These are phyloP conservation scores for Fusarium agapanthi DNA, from an alignment of 2,329 filamentous ascomycete species.

Conservation along the genomic window DNA sequence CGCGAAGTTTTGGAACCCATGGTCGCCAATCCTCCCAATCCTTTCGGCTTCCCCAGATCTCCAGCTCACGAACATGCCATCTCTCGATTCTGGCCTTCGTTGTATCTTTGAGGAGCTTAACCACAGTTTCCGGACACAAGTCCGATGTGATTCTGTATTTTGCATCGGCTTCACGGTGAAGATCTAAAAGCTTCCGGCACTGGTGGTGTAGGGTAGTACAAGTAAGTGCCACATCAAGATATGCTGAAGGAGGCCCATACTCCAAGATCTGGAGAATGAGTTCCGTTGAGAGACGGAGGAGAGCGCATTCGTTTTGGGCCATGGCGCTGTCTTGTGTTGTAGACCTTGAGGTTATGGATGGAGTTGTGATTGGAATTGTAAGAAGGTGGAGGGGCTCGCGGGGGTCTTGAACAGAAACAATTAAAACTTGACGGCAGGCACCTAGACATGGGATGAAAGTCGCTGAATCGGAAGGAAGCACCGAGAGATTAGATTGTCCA, in stretches of 20 bases:
- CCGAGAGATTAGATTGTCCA: neutral
- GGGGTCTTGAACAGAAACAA: neutral
- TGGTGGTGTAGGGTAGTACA: constrained; percentile 9
- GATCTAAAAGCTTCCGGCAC: neutral
- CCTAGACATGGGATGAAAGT: neutral
- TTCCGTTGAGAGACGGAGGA: constrained; percentile 3
- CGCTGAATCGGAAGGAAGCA: neutral
- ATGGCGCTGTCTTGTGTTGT: neutral
- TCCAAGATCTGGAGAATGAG: constrained; percentile 7
- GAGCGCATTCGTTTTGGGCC: neutral
- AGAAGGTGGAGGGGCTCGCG: neutral
- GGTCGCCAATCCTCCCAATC: constrained; percentile 20
- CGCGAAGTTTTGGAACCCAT: neutral
- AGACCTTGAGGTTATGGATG: no score
- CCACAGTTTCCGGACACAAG: neutral
- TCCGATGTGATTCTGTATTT: constrained; percentile 15
- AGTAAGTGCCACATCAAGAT: constrained; percentile 10
- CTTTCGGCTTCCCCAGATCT: constrained; percentile 26
- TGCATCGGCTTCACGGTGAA: neutral
- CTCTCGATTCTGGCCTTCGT: neutral
- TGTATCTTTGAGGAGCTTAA: neutral
- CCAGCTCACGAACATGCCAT: constrained; percentile 29
- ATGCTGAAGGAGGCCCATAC: neutral
- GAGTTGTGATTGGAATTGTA: neutral
- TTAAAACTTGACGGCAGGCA: neutral